A percentile compares a stretch with the other conserved stretches of the same genome.
Conservation (phyloP, 1,284 basidiomycete genomes). For the Trametes polyzona region DNA sequence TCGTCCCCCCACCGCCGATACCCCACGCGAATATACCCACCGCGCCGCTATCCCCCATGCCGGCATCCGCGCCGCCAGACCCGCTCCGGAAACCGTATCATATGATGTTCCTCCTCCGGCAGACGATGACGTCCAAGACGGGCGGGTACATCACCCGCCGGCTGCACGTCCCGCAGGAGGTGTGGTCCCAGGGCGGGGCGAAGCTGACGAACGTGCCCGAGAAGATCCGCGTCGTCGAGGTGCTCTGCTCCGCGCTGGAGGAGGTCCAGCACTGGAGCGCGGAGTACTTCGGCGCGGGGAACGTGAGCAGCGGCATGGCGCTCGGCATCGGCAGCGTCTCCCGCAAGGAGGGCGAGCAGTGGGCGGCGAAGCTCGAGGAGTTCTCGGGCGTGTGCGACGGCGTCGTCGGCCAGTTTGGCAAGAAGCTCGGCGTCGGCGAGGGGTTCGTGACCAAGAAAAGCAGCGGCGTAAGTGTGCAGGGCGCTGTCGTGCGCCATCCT, state of each 20-base stretch:
- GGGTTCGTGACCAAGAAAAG: slow-evolving; percentile 84
- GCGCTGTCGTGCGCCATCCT: neutral
- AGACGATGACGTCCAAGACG: slow-evolving; percentile 80
- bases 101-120: slow-evolving; percentile 80
- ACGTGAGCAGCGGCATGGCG: slow-evolving; percentile 72
- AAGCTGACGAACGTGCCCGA: slow-evolving; percentile 82
- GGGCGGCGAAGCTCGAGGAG: slow-evolving; percentile 71
- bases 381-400: slow-evolving; percentile 82
- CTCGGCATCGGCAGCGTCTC: slow-evolving; percentile 72
- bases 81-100: slow-evolving; percentile 88
- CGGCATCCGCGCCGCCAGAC: slow-evolving; percentile 69
- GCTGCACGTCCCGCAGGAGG: slow-evolving; percentile 86
- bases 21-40: slow-evolving; percentile 62
- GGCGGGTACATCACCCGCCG: slow-evolving; percentile 89
- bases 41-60: slow-evolving; percentile 76
- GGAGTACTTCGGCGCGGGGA: slow-evolving; percentile 77
- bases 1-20: slow-evolving; percentile 55
- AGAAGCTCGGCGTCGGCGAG: slow-evolving; percentile 88
- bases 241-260: slow-evolving; percentile 76
- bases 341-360: slow-evolving; percentile 71
- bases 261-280: slow-evolving; percentile 69
- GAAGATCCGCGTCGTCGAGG: slow-evolving; percentile 85
- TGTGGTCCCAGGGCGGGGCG: slow-evolving; percentile 90
- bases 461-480: slow-evolving; percentile 53
- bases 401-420: slow-evolving; percentile 82